phyloP scores from a whole-genome alignment of 306 rosid genomes.

The Begonia fuchsioides region DNA sequence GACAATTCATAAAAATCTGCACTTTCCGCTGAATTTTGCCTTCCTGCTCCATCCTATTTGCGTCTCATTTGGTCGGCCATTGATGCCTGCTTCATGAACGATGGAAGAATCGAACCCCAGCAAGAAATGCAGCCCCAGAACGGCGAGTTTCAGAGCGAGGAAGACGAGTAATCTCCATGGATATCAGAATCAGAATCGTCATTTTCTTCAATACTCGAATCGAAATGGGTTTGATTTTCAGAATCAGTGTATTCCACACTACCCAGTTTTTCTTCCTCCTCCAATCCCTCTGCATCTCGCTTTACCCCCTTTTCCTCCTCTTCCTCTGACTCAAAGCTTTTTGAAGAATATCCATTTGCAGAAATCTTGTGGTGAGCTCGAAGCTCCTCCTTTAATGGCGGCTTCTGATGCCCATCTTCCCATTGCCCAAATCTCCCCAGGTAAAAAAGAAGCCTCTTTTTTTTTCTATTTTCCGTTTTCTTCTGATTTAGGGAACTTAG shows the following conservation, averaged over 20 bases:
- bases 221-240: conserved; percentile 44
- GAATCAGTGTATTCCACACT: conserved; percentile 44
- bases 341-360: conserved; percentile 51
- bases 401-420: conserved; percentile 45
- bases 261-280: conserved; percentile 77
- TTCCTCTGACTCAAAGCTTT: conserved; percentile 37
- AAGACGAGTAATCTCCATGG: conserved; percentile 14
- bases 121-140: conserved; percentile 42
- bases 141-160: conserved; percentile 19
- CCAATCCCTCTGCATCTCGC: conserved; percentile 63
- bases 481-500: too few species aligned
- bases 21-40: conserved; percentile 10
- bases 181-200: conserved; percentile 18
- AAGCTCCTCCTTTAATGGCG: conserved; percentile 28
- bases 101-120: conserved; percentile 66
- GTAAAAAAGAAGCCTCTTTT: conserved; percentile 30
- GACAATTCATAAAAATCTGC: not conserved
- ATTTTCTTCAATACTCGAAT: conserved; percentile 32
- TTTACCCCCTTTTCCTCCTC: conserved; percentile 49
- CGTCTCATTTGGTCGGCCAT: conserved; percentile 7
- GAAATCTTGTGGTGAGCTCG: conserved; percentile 59
- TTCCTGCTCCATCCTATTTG: conserved; percentile 12
- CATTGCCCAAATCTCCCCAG: conserved; percentile 22
- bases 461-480: conserved; percentile 1
- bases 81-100: not conserved